Conservation (phyloP, 768 basidiomycete genomes). For the Strobilomyces confusus region DNA sequence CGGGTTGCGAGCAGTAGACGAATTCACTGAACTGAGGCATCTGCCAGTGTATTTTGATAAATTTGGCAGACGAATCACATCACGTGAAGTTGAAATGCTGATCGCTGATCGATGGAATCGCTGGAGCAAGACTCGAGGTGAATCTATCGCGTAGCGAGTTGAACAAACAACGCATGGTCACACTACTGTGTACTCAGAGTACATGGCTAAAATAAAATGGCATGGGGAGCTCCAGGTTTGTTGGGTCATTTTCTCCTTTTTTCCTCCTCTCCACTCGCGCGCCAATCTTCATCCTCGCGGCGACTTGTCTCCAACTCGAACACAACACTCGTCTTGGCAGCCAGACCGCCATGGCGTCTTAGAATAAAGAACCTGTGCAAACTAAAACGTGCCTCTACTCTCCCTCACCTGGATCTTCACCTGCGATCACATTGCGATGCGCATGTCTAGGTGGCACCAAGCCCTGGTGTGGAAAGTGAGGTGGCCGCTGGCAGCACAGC, state of each 20-base stretch:
- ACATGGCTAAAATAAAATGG: conserved; percentile 8
- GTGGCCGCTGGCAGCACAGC: conserved; percentile 12
- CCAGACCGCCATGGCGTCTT: background rate
- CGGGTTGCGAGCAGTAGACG: no score
- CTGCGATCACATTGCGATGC: conserved; percentile 14
- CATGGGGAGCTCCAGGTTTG: background rate
- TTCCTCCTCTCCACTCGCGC: background rate
- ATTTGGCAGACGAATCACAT: no score
- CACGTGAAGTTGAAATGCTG: no score
- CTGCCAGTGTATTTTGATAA: no score
- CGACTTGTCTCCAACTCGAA: background rate
- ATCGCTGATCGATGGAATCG: no score
- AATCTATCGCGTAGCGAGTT: background rate
- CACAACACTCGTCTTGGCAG: conserved; percentile 3
- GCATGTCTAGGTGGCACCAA: conserved; percentile 3
- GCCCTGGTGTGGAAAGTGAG: background rate
- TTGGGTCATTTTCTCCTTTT: background rate
- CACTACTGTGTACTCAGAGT: conserved; percentile 8
- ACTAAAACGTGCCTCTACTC: conserved; percentile 18
- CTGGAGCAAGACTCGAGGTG: background rate
- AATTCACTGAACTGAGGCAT: no score
- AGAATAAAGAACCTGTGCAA: background rate
- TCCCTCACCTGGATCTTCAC: background rate
- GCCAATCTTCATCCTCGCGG: conserved; percentile 1
- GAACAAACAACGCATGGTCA: conserved; percentile 7